These are phyloP conservation scores for Fusarium protoensiforme DNA, from an alignment of 2,329 filamentous ascomycete genomes.

Conservation along the genomic window DNA sequence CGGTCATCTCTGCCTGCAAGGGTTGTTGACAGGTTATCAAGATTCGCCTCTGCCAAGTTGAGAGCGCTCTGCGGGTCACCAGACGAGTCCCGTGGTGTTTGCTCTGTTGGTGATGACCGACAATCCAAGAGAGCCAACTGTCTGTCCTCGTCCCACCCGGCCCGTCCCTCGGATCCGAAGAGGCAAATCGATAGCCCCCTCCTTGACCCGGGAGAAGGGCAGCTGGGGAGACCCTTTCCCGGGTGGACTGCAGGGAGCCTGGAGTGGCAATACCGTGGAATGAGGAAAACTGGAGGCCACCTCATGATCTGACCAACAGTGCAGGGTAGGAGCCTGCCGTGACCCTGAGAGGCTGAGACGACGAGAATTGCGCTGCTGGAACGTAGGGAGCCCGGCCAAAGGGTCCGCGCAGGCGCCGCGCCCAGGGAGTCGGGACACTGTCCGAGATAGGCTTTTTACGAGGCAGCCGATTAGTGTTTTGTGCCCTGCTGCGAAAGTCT, in stretches of 20 bases:
- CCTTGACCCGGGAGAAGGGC: background rate
- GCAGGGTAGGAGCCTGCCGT: slow-evolving; percentile 1
- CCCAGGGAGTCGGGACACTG: slow-evolving; percentile 32
- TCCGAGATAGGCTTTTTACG: slow-evolving; percentile 18
- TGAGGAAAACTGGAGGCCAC: background rate
- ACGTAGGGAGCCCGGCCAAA: slow-evolving; percentile 3
- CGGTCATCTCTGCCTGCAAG: slow-evolving; percentile 2
- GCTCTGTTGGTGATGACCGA: background rate
- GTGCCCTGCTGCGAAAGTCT: background rate
- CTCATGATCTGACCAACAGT: slow-evolving; percentile 25
- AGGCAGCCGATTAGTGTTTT: slow-evolving; percentile 2
- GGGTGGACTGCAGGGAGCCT: slow-evolving; percentile 10
- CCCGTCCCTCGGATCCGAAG: slow-evolving; percentile 31
- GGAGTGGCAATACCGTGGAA: slow-evolving; percentile 18
- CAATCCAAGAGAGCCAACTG: slow-evolving; percentile 4
- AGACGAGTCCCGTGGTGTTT: background rate
- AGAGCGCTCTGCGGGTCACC: background rate
- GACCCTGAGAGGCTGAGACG: slow-evolving; percentile 14
- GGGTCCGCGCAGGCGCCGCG: slow-evolving; percentile 30
- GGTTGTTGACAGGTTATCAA: background rate
- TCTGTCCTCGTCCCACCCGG: slow-evolving; percentile 25
- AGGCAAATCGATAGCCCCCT: slow-evolving; percentile 4
- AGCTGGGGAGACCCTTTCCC: background rate
- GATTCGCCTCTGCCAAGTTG: background rate
- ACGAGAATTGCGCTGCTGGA: slow-evolving; percentile 6